Conservation (phyloP, 176 grass and related monocot genomes). For the Bothriochloa decipiens region DNA sequence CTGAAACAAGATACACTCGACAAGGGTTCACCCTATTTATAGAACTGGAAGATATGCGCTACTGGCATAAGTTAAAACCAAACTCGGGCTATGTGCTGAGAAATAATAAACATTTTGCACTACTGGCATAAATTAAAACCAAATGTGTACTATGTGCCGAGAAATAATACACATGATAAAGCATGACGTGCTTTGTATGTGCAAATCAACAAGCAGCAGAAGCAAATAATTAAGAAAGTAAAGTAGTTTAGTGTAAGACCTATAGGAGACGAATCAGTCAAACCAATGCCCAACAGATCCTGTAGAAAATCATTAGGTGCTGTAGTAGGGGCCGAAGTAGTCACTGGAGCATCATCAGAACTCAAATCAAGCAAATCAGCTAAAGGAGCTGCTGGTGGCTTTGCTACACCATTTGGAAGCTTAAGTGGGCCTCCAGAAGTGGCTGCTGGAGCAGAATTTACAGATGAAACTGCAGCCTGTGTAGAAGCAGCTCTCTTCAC, state of each 20-base stretch:
- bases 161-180: constrained; percentile 13
- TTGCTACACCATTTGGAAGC: constrained; percentile 87
- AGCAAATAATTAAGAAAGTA: constrained; percentile 30
- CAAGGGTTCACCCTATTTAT: neutral
- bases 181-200: constrained; percentile 17
- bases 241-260: constrained; percentile 57
- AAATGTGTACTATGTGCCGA: constrained; percentile 17
- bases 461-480: constrained; percentile 54
- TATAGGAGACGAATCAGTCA: constrained; percentile 64
- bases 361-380: constrained; percentile 92
- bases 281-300: constrained; percentile 81
- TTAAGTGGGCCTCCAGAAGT: constrained; percentile 63
- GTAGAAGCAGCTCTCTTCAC: constrained; percentile 68
- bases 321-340: constrained; percentile 52
- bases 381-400: constrained; percentile 68
- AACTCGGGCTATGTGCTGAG: constrained; percentile 17
- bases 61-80: constrained; percentile 10
- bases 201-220: constrained; percentile 13
- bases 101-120: neutral
- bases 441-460: constrained; percentile 54
- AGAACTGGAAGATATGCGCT: constrained; percentile 20
- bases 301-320: constrained; percentile 74
- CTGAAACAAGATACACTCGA: constrained; percentile 11
- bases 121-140: constrained; percentile 1
- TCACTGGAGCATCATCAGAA: constrained; percentile 67